Evolutionary conservation across 352 stramenopile species (phyloP), one percentile per base, ranked within the genome.

Genomic region (Globisporangium uncinulatum): DNA sequence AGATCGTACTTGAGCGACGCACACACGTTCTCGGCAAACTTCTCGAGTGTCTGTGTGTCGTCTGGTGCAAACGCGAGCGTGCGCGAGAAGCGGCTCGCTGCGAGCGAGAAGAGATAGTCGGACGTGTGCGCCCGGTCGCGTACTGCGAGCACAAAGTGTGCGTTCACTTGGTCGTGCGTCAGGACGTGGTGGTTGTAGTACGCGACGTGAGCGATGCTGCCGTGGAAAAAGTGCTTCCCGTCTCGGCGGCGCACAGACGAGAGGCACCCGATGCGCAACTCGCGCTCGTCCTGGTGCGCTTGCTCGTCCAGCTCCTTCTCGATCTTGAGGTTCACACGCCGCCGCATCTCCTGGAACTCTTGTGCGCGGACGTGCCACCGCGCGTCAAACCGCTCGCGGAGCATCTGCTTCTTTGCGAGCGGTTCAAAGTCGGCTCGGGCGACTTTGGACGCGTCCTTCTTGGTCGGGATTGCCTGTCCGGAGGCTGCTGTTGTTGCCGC

Each of bases 161-260:
- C 65, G 31, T 89, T 86, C 21, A 97, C 61, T 53, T 83, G 63
- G 36, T 96, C 87, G 0, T 75, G 73, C 45, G 56, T 78, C 17
- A 97, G 53, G 6, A 65, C 61, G 9, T 63, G 56, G 8, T 69
- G 69, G 37, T 80, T 83, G 71, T 94, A 97, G 53, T 89, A 93
- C 11, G 84, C 86, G 7, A 97, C 81, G 51, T 96, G 87, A 17
- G 84, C 83, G 29, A 96, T 78, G 13, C 63, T 59, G 3, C 89
- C 89, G 17, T 89, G 71, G 60, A 96, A 96, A 63, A 91, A 96
- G 52, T 90, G 76, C 39, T 93, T 94, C 13, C 83, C 83, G 44
- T 94, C 79, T 32, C 63, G 70, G 5, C 76, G 77, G 8, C 72
- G 69, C 7, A 73, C 69, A 1, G 76, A 82, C 8, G 78, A 90